These are phyloP conservation scores for Cryptococcus floricola DNA, from an alignment of 1,284 basidiomycete genomes.

Conservation along the genomic window DNA sequence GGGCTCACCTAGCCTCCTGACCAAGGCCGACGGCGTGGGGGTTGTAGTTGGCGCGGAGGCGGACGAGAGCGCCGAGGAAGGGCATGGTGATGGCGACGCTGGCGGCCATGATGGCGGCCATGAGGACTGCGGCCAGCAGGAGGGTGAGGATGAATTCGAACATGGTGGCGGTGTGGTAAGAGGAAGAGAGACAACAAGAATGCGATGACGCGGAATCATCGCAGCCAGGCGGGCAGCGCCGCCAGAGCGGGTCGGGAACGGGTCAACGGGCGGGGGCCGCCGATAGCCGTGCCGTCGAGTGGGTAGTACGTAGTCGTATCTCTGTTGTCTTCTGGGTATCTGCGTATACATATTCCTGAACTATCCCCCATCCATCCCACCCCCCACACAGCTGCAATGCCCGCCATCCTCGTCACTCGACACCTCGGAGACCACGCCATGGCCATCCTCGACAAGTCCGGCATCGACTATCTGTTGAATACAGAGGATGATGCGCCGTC, in stretches of 20 bases:
- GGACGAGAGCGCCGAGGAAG: slow-evolving; percentile 45
- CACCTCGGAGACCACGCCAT: slow-evolving; percentile 68
- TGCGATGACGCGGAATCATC: neutral
- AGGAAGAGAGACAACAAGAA: neutral
- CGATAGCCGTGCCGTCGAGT: neutral
- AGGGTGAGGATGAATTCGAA: slow-evolving; percentile 43
- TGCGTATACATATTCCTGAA: neutral
- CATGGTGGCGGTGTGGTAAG: slow-evolving; percentile 13
- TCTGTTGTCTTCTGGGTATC: neutral
- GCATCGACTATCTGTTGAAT: slow-evolving; percentile 59
- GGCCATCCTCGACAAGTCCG: slow-evolving; percentile 55
- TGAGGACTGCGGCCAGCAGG: slow-evolving; percentile 39
- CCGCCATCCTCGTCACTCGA: slow-evolving; percentile 19
- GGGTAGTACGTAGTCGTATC: no score
- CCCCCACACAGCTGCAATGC: neutral
- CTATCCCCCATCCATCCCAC: neutral
- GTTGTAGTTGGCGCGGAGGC: slow-evolving; percentile 52
- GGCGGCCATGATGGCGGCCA: slow-evolving; percentile 40
- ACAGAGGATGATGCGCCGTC: slow-evolving; percentile 62
- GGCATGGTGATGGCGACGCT: slow-evolving; percentile 46
- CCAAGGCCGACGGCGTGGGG: slow-evolving; percentile 70
- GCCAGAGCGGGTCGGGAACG: no score
- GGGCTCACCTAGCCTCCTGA: slow-evolving; percentile 39
- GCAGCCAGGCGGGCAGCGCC: neutral
- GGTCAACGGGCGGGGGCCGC: no score